Evolutionary conservation across 306 rosid species (phyloP), one percentile per base, ranked within the genome.

Genomic region (Vachellia pachyceras): DNA sequence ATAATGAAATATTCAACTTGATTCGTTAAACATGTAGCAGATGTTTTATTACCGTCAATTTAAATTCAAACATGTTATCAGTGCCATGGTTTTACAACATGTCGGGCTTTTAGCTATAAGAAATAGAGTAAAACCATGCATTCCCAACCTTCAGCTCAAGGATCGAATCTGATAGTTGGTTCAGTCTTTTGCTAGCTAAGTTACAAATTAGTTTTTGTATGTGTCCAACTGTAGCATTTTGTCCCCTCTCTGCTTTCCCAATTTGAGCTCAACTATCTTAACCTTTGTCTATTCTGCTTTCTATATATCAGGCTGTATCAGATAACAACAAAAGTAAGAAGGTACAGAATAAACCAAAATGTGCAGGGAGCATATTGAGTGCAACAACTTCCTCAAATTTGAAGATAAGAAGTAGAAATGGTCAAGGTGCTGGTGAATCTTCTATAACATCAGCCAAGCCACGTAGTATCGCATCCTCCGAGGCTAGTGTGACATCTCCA

Each of bases 331-430:
- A 73, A 76, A 71, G 73, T 67, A 76, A 65, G 79, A 78, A 77
- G 85, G 68, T 61, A 76, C 84, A 49, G 65, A 80, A 55, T 33
- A 82, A 82, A 83, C 78, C 84, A 73, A 85, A 81, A 64, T 80
- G 49, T 78, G 79, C 69, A 17, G 83, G 79, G 20, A 82, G 66
- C 61, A 75, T 22, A 77, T 71, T 77, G 52, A 79, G 71, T 76
- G 57, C 78, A 22, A 77, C 79, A 81, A 40, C 66, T 60, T 50
- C 82, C 65, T 61, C 66, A 52, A 77, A 88, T 79, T 78, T 66
- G 6, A 87, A 84, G 87, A 46, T 54, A 0, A 46, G 80, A n/a
- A 68, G 23, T 5, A 68, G 83, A 74, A 76, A 77, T 61, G 77
- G 73, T 84, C 85, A 79, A 37, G 68, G 41, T 35, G 46, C 79